Conservation (phyloP, 352 stramenopile species). For the Phytophthora megakarya region DNA sequence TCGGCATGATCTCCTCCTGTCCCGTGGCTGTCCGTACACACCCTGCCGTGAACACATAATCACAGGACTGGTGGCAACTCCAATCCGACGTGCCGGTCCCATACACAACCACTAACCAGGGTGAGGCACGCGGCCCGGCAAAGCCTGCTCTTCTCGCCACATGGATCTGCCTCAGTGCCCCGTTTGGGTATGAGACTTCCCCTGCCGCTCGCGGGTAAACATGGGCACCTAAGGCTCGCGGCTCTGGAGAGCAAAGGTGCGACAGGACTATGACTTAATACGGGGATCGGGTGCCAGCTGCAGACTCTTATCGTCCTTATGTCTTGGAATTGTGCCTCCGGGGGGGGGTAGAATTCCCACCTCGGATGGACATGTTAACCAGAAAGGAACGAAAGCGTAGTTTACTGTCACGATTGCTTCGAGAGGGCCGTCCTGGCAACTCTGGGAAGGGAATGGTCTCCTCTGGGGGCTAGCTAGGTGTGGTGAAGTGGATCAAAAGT, state of each 20-base stretch:
- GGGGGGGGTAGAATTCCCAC: too few species aligned
- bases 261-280: background rate
- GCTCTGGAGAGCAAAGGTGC: background rate
- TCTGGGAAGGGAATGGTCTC: too few species aligned
- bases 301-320: too few species aligned
- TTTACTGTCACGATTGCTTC: too few species aligned
- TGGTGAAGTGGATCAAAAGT: too few species aligned
- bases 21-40: background rate
- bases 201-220: background rate
- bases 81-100: background rate
- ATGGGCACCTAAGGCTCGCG: background rate
- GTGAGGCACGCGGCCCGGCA: background rate
- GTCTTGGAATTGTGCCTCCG: too few species aligned
- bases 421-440: too few species aligned
- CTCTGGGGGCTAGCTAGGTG: too few species aligned
- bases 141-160: conserved; percentile 2
- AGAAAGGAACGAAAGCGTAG: too few species aligned
- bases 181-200: background rate
- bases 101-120: background rate
- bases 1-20: background rate
- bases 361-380: too few species aligned
- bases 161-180: background rate
- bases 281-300: background rate
- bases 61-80: too few species aligned
- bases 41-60: background rate